These are phyloP conservation scores for Solanum chilense DNA, from an alignment of 257 asterid species.

Conservation along the genomic window DNA sequence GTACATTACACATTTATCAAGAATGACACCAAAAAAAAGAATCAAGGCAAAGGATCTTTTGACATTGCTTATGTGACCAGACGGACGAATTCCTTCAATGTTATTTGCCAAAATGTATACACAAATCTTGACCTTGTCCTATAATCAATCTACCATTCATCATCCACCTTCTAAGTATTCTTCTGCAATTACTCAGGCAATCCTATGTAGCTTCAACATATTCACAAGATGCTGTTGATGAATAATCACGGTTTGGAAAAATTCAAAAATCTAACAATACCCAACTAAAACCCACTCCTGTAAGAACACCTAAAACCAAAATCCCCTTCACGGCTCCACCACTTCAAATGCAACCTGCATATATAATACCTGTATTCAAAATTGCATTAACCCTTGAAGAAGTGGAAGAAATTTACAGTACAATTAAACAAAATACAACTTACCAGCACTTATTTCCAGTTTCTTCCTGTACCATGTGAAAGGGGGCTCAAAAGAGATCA, in stretches of 20 bases:
- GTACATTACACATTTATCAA: constrained; percentile 9
- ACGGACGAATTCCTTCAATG: neutral
- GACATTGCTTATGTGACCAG: neutral
- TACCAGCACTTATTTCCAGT: constrained; percentile 48
- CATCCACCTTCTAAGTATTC: neutral
- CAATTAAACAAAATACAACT: neutral
- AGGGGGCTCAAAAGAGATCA: constrained; percentile 30
- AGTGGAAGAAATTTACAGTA: neutral
- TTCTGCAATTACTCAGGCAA: neutral
- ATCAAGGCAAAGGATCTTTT: neutral
- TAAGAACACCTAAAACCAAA: constrained; percentile 16
- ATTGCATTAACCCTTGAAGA: neutral
- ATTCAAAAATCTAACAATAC: constrained; percentile 9
- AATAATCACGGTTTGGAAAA: constrained; percentile 13
- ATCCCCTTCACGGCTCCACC: constrained; percentile 16
- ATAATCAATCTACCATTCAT: constrained; percentile 2
- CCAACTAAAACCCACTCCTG: constrained; percentile 18
- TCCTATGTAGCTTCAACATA: constrained; percentile 1
- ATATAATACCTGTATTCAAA: neutral
- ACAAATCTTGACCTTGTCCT: neutral
- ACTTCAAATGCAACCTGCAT: constrained; percentile 25
- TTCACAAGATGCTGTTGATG: constrained; percentile 14
- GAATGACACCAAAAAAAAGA: neutral
- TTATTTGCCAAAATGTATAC: constrained; percentile 5
- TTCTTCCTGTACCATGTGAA: constrained; percentile 21